Conservation (phyloP, 23 red algal species). For the Gracilaria gracilis region DNA sequence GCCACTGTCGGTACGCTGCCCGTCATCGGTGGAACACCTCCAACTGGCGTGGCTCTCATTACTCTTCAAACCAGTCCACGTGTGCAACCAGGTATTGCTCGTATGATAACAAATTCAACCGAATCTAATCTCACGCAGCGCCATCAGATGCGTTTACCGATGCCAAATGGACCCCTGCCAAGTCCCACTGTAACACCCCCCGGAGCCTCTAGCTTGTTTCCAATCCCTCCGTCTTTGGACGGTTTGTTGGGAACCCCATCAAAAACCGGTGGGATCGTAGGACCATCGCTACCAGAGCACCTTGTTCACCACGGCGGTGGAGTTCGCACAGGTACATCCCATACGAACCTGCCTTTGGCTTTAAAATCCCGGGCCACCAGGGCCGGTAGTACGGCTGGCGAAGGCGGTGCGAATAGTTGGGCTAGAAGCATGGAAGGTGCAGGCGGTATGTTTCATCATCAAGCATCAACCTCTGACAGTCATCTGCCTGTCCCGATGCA, state of each 20-base stretch:
- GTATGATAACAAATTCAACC: slow-evolving; percentile 22
- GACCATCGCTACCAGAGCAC: slow-evolving; percentile 20
- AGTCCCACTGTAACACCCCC: background rate
- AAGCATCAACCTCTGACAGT: slow-evolving; percentile 76
- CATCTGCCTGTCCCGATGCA: slow-evolving; percentile 46
- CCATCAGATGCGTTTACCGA: slow-evolving; percentile 34
- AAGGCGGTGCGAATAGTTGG: slow-evolving; percentile 70
- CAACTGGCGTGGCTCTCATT: background rate
- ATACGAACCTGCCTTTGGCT: background rate
- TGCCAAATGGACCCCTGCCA: slow-evolving; percentile 24
- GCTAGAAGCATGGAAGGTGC: slow-evolving; percentile 70
- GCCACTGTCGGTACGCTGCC: background rate
- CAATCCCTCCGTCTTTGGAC: slow-evolving; percentile 1
- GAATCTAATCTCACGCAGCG: slow-evolving; percentile 17
- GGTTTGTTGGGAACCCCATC: slow-evolving; percentile 27
- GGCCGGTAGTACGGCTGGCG: slow-evolving; percentile 26
- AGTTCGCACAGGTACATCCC: slow-evolving; percentile 18
- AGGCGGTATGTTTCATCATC: slow-evolving; percentile 66
- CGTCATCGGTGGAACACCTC: background rate
- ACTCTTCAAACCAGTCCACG: slow-evolving; percentile 1
- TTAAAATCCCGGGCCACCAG: slow-evolving; percentile 5
- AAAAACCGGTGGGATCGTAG: slow-evolving; percentile 4
- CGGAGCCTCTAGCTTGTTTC: background rate
- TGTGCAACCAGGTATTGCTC: background rate
- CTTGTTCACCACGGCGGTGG: slow-evolving; percentile 10